Evolutionary conservation across 306 rosid species (phyloP).

Genomic region (Fagus sylvatica): DNA sequence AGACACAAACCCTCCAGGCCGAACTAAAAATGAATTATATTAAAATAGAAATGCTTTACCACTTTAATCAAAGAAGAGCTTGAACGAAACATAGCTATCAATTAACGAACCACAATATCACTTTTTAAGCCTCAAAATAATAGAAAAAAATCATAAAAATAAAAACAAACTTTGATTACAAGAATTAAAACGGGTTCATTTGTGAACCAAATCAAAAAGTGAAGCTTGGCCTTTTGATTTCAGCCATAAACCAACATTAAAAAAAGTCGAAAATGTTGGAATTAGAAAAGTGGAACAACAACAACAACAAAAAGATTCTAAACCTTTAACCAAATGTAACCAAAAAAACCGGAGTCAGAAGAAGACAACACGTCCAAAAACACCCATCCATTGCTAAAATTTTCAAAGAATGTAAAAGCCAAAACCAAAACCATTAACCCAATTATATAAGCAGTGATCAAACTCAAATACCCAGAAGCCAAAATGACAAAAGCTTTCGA

Average conservation of each 20-base stretch:
- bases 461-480: slow-evolving; percentile 13
- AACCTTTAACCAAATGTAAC: neutral
- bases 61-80: neutral
- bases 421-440: slow-evolving; percentile 7
- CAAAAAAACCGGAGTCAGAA: neutral
- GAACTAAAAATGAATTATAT: slow-evolving; percentile 8
- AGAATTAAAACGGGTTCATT: slow-evolving; percentile 3
- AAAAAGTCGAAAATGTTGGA: neutral
- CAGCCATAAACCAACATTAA: neutral
- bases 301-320: neutral
- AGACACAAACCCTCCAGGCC: slow-evolving; percentile 15
- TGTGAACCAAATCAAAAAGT: neutral
- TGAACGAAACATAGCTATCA: neutral
- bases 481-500: slow-evolving; percentile 13
- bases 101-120: slow-evolving; percentile 22
- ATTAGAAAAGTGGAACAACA: neutral
- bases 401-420: neutral
- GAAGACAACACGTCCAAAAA: neutral
- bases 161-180: neutral
- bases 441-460: neutral
- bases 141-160: neutral
- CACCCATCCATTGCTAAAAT: neutral
- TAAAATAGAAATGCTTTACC: neutral
- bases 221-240: neutral
- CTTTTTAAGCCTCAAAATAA: slow-evolving; percentile 14